These are phyloP conservation scores for Paspalum vaginatum DNA, from an alignment of 176 grass and related monocot species.

Conservation along the genomic window DNA sequence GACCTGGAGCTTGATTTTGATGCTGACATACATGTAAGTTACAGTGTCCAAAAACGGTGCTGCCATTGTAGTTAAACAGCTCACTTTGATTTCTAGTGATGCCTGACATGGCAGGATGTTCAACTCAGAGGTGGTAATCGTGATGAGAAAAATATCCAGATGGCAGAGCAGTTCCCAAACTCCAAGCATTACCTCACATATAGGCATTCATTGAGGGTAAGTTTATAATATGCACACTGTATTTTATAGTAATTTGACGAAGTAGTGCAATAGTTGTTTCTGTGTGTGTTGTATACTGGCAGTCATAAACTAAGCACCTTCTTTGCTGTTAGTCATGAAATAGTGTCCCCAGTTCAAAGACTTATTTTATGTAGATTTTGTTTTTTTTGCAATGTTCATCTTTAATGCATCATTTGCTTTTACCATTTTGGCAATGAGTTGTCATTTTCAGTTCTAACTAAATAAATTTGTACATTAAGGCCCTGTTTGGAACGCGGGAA, in stretches of 20 bases:
- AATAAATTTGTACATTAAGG: not conserved
- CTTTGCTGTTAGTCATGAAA: not conserved
- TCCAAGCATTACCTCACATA: conserved; percentile 92
- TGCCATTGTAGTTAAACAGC: conserved; percentile 32
- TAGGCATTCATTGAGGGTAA: conserved; percentile 89
- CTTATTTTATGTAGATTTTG: not conserved
- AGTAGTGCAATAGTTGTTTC: conserved; percentile 17
- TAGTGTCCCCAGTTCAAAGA: not conserved
- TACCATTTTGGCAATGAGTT: not conserved
- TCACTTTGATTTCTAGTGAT: conserved; percentile 42
- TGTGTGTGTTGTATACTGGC: not conserved
- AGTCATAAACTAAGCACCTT: not conserved
- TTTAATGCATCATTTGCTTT: not conserved
- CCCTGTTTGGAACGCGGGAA: too few relatives aligned
- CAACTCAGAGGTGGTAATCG: conserved; percentile 92
- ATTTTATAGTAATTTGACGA: conserved; percentile 16
- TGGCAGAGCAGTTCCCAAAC: conserved; percentile 81
- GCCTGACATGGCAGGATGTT: conserved; percentile 79
- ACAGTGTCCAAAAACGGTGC: not conserved
- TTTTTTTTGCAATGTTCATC: not conserved
- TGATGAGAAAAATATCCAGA: conserved; percentile 88
- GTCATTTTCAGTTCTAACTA: not conserved
- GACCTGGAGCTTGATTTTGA: conserved; percentile 96
- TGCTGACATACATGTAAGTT: conserved; percentile 72
- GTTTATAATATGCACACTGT: conserved; percentile 7